Evolutionary conservation across 345 rosid genomes (phyloP), one percentile per base, ranked within the genome.

Genomic region (Camelina neglecta): DNA sequence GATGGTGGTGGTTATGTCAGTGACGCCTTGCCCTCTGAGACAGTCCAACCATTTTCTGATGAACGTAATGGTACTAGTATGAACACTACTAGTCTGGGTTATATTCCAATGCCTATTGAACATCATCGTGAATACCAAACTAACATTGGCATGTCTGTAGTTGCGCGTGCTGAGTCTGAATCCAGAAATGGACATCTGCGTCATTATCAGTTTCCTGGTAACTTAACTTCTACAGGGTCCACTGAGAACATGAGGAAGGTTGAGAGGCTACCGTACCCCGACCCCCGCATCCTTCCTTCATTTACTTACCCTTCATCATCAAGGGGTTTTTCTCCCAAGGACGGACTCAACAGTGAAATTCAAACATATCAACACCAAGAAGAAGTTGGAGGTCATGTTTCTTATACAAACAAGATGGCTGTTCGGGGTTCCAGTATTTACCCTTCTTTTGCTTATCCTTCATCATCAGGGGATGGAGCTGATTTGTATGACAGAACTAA

Each of bases 231-330:
- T 63, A 41, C 53, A 49, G 67, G 35, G 20, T 24, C 33, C 64
- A 60, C 73, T 55, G 67, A 73, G 45, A 60, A 69, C 33, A 45
- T 45, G 63, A 59, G 39, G 41, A 48, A 39, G 39, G 44, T 13
- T 68, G 72, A 77, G 84, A 72, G 56, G 38, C 67, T 42, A 21
- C 47, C 65, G 69, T 71, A 81, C 65, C n/a, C 59, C 20, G 65
- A 64, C 55, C 74, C 38, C 10, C 74, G 50, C 62, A 69, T 70
- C 57, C 49, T 26, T 72, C 83, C 80, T 74, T 81, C 82, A 39
- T 79, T 71, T 59, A 39, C 67, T 71, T 7, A 60, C 50, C 81
- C 47, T 49, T 57, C 23, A 15, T 20, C 61, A 41, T 63, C 67
- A 39, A 60, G 69, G 21, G 68, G 41, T 62, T 44, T 62, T 65